Percentiles rank a stretch among this genome's conserved stretches.
Evolutionary conservation across 345 rosid genomes (phyloP).

Genomic region (Eutrema yunnanense): DNA sequence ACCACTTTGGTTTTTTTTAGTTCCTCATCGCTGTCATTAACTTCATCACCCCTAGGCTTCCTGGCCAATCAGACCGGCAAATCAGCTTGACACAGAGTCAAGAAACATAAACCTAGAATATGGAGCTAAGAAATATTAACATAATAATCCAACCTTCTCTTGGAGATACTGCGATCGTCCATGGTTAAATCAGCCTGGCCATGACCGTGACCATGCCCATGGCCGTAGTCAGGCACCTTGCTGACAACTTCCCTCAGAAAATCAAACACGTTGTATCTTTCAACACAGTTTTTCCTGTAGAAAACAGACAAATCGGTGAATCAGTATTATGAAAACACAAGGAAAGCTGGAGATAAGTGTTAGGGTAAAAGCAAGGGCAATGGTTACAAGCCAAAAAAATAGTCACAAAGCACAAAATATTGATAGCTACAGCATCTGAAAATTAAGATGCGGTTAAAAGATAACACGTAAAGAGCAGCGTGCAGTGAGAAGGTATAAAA

Average conservation of each 20-base stretch:
- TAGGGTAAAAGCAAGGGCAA: background rate
- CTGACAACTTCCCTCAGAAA: slow-evolving; percentile 86
- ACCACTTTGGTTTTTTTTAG: slow-evolving; percentile 76
- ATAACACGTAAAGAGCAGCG: background rate
- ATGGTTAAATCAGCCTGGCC: slow-evolving; percentile 61
- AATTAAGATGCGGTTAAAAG: background rate
- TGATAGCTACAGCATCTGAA: background rate
- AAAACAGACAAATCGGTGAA: background rate
- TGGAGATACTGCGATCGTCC: slow-evolving; percentile 67
- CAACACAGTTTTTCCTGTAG: slow-evolving; percentile 90
- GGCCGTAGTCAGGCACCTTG: slow-evolving; percentile 92
- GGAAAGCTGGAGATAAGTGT: background rate
- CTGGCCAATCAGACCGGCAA: slow-evolving; percentile 35
- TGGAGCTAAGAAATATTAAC: background rate
- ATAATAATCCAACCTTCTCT: slow-evolving; percentile 48
- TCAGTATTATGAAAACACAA: background rate
- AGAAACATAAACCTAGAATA: background rate
- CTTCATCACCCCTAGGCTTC: slow-evolving; percentile 71
- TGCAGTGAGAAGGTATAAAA: no score
- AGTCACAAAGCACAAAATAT: background rate
- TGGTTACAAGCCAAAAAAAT: background rate
- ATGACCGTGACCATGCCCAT: slow-evolving; percentile 52
- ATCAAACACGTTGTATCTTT: slow-evolving; percentile 90
- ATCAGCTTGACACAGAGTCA: background rate
- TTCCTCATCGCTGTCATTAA: slow-evolving; percentile 84